Base-by-base conservation (phyloP, 2,329 filamentous ascomycete species). In the Aspergillus pseudonomiae region DNA sequence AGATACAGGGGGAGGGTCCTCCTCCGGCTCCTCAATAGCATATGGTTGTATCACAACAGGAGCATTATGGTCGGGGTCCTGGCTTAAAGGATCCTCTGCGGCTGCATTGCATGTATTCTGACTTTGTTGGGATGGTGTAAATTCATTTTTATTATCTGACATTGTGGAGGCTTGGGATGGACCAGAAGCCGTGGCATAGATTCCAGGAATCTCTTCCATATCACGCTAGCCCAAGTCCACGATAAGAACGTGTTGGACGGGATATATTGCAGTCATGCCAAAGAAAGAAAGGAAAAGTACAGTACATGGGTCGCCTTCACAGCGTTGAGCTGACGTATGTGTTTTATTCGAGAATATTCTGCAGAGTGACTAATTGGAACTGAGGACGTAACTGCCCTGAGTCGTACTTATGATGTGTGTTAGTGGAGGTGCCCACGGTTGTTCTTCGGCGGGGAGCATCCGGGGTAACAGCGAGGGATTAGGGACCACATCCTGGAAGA, bases 1-100 rank as follows among this genome's bases (percentile, higher is more conserved):
- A 26, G 46, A 52, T 11, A 28, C n/a, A 30, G 57, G 32, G 12
- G 53, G 48, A 9, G 69, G 45, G 2, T 75, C 72, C 39, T 76
- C 74, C 19, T 73, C 72, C 9, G 76, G 73, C 55, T 78, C 77
- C 62, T 78, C 77, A n/a, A 78, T 71, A 30, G 68, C 75, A 65
- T 81, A 81, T 19, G 80, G 80, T 24, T 67, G 71, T 24, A 81
- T 67, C 4, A 77, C 69, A 60, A 77, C 71, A 14, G 71, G 67
- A 34, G 46, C 14, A 19, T 55, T 46, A 28, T 30, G 16, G 4
- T 57, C 53, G 12, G 39, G 28, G 7, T 41, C 57, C 9, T 39
- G 28, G 6, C 24, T 21, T 6, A 62, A 24, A 2, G 62, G 28
- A 28, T 67, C 60, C 39, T 65, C 61, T 21, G 56, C 19, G 10